Conservation (phyloP, 169 alveolate species). For the Babesia divergens region DNA sequence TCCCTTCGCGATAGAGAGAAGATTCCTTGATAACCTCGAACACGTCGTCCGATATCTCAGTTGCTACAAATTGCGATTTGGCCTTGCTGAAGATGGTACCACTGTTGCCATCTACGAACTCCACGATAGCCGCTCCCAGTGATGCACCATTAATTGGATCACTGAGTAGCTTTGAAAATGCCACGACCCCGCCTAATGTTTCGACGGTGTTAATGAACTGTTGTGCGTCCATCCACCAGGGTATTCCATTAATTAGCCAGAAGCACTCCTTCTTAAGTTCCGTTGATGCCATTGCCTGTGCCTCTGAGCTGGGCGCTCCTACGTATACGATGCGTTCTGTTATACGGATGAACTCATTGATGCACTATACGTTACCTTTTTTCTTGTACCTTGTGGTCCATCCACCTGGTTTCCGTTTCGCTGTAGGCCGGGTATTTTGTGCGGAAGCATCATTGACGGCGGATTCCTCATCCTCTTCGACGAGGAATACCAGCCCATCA, state of each 20-base stretch:
- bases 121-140: conserved; percentile 48
- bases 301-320: conserved; percentile 59
- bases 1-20: conserved; percentile 37
- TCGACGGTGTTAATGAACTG: conserved; percentile 24
- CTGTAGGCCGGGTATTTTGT: conserved; percentile 1
- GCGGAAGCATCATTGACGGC: neutral
- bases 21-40: conserved; percentile 13
- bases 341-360: neutral
- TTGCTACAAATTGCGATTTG: conserved; percentile 16
- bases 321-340: conserved; percentile 52
- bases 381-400: conserved; percentile 2
- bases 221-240: conserved; percentile 52
- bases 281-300: conserved; percentile 29
- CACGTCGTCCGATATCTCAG: conserved; percentile 23
- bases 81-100: conserved; percentile 12
- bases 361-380: neutral
- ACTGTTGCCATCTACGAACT: conserved; percentile 22
- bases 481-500: conserved; percentile 34
- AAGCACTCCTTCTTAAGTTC: conserved; percentile 49
- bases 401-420: conserved; percentile 17
- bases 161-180: conserved; percentile 32
- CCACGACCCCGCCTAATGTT: conserved; percentile 9
- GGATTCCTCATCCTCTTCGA: conserved; percentile 32
- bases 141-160: conserved; percentile 40
- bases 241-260: conserved; percentile 40